Base-by-base conservation (phyloP, 352 stramenopile genomes). In the Globisporangium recalcitrans region DNA sequence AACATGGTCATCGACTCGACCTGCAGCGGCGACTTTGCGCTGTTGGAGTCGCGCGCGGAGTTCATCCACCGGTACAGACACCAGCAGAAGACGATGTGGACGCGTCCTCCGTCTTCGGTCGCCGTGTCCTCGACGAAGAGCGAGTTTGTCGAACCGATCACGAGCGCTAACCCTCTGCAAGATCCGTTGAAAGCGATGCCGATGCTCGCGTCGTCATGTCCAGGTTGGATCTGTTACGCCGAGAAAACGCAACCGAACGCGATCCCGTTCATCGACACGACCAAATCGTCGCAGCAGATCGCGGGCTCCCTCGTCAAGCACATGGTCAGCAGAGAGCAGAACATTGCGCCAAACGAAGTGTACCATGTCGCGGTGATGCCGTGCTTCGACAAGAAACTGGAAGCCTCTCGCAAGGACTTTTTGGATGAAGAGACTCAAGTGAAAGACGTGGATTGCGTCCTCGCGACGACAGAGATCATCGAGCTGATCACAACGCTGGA, bases 321-420 rank as follows among this genome's bases (percentile, higher is more conserved):
- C 27, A 77, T 93, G 42, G 72, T 93, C 8, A 75, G 77, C 51
- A 60, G 76, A n/a, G 84, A 93, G 36, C 74, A 86, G 40, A 73
- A 71, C 8, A 42, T 88, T 29, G 38, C 56, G 0, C 63, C 78
- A 11, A 74, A 65, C 27, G 75, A 97, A 36, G 85, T 98, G 8
- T 98, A 97, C 71, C 91, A 98, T 75, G 90, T 98, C 56, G 93
- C 95, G 2, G 80, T 99, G 38, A 98, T 99, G 96, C 97, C 97
- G 32, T 99, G 97, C 82, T 98, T 98, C 66, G 97, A 99, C 71
- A 99, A 99, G 79, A 99, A 99, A 69, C 77, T 99, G 8, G 97
- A 99, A 75, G 96, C 96, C 0, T 98, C 93, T 11, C 87, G 97
- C 8, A 96, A 95, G 63, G 80, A 95, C 67, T 96, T 96, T 58